Percentiles rank a stretch among this genome's conserved stretches.
phyloP scores from a whole-genome alignment of 2,329 filamentous ascomycete genomes.

The Diplodia scrobiculata region DNA sequence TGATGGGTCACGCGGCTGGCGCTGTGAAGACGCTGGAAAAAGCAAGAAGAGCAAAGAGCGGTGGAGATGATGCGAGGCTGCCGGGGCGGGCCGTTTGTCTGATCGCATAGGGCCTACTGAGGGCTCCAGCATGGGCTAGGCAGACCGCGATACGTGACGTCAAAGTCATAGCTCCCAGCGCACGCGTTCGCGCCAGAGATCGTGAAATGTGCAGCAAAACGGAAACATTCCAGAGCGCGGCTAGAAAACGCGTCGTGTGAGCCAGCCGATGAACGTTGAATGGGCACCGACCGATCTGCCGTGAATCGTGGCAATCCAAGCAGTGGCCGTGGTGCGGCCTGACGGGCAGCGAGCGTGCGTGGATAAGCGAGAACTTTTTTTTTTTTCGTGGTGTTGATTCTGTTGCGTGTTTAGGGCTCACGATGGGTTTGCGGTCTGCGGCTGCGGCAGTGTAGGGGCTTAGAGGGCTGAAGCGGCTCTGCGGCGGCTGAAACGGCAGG shows the following conservation, averaged over 20 bases:
- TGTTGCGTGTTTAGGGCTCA: not conserved
- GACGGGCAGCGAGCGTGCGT: constrained; percentile 1
- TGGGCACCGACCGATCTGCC: constrained; percentile 24
- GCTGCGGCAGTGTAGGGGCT: not conserved
- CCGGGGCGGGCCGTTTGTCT: constrained; percentile 23
- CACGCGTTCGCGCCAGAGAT: not conserved
- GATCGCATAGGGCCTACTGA: constrained; percentile 9
- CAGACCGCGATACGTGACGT: constrained; percentile 13
- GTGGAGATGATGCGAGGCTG: constrained; percentile 22
- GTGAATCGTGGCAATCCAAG: constrained; percentile 19
- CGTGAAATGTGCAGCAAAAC: not conserved
- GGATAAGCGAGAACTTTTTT: not conserved
- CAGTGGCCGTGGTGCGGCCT: constrained; percentile 19
- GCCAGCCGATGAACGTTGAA: constrained; percentile 8
- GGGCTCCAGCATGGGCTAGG: not conserved
- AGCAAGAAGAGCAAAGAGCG: constrained; percentile 23
- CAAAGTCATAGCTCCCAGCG: not conserved
- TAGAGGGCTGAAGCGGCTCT: constrained; percentile 15
- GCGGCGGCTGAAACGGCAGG: constrained; percentile 26
- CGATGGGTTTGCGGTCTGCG: not conserved
- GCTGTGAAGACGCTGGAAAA: constrained; percentile 19
- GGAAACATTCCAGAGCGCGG: constrained; percentile 22
- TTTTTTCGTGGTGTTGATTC: not conserved
- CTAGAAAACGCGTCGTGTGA: constrained; percentile 22
- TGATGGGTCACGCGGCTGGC: constrained; percentile 6